phyloP scores from a whole-genome alignment of 1,284 basidiomycete genomes.

The Ceratobasidium sp. region DNA sequence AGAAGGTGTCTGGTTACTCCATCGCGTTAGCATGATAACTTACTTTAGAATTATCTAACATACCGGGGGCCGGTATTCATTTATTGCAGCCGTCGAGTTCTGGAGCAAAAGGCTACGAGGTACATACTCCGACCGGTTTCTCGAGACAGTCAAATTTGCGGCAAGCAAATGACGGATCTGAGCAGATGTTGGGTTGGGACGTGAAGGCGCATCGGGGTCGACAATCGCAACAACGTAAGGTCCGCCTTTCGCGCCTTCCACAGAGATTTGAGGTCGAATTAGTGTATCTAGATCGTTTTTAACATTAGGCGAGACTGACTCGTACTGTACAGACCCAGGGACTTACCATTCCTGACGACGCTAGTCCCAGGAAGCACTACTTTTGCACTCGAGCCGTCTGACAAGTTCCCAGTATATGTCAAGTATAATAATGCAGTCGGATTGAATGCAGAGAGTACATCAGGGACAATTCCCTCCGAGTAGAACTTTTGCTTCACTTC shows the following conservation, averaged over 20 bases:
- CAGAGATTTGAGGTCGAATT: slow-evolving; percentile 19
- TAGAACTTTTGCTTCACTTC: slow-evolving; percentile 31
- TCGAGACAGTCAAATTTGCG: slow-evolving; percentile 22
- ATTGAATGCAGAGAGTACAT: slow-evolving; percentile 26
- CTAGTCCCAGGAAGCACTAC: slow-evolving; percentile 30
- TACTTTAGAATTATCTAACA: not conserved
- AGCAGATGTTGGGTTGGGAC: slow-evolving; percentile 22
- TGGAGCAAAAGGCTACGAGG: slow-evolving; percentile 15
- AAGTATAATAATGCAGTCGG: slow-evolving; percentile 29
- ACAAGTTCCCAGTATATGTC: slow-evolving; percentile 35
- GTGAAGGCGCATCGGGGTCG: slow-evolving; percentile 38
- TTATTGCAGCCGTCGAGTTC: slow-evolving; percentile 33
- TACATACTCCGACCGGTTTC: slow-evolving; percentile 4
- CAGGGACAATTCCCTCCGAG: slow-evolving; percentile 26
- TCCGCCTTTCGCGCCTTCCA: slow-evolving; percentile 16
- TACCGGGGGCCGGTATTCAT: slow-evolving; percentile 31
- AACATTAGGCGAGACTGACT: not conserved
- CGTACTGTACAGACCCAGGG: not conserved
- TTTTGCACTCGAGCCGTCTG: slow-evolving; percentile 30
- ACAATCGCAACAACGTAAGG: slow-evolving; percentile 38
- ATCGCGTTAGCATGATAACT: not conserved
- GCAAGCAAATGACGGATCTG: slow-evolving; percentile 36
- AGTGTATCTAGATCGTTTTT: slow-evolving; percentile 13
- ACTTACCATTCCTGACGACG: slow-evolving; percentile 23
- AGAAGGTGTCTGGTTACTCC: slow-evolving; percentile 15